Evolutionary conservation across 108 stramenopile genomes (phyloP).

Genomic region (Phaeodactylum tricornutum): DNA sequence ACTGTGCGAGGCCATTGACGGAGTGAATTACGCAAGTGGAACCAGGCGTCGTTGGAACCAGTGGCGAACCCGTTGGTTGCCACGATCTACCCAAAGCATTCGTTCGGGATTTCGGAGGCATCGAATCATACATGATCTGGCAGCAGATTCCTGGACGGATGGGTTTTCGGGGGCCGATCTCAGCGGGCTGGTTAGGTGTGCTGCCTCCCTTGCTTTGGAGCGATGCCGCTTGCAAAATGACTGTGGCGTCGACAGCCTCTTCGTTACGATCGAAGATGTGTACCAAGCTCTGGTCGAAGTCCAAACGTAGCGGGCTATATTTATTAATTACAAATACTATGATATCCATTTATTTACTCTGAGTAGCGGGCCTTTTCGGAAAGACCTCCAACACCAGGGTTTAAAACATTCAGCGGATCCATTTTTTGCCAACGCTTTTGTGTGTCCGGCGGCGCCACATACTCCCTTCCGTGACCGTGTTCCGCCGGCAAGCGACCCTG

Average conservation of each 20-base stretch:
- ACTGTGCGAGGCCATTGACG: constrained; percentile 54
- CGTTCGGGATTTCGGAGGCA: constrained; percentile 9
- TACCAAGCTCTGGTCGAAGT: no score
- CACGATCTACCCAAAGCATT: not conserved
- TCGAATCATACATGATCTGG: constrained; percentile 39
- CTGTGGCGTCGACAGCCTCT: no score
- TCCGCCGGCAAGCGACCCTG: constrained; percentile 69
- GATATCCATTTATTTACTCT: constrained; percentile 3
- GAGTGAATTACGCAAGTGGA: no score
- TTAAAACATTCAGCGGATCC: constrained; percentile 81
- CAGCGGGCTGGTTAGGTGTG: constrained; percentile 79
- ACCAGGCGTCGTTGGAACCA: constrained; percentile 1
- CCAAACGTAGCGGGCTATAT: no score
- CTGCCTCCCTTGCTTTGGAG: constrained; percentile 67
- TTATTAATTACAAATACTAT: no score
- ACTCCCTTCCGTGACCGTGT: constrained; percentile 84
- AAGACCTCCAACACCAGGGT: constrained; percentile 75
- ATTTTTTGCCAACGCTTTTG: constrained; percentile 70
- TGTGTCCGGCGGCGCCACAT: constrained; percentile 54
- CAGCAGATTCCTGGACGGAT: constrained; percentile 42
- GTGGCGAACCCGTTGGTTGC: constrained; percentile 1
- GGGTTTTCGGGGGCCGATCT: constrained; percentile 86
- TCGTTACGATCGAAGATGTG: no score
- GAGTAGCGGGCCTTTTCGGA: constrained; percentile 20
- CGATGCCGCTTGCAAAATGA: constrained; percentile 11